These are phyloP conservation scores for Uronychia binucleata DNA, from an alignment of 73 alveolate genomes.

Conservation along the genomic window DNA sequence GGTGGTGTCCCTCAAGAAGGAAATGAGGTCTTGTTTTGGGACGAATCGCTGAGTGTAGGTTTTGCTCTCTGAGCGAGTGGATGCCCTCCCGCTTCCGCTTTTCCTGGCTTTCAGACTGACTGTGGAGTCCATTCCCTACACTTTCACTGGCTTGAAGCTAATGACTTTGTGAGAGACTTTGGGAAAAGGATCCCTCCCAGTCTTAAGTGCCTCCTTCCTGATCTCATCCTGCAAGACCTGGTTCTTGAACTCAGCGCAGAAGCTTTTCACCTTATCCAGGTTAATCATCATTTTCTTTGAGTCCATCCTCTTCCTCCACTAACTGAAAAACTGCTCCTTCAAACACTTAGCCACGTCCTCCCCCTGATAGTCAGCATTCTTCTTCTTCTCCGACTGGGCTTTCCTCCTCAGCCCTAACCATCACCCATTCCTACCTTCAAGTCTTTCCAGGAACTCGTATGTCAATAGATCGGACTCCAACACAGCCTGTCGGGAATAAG, in stretches of 20 bases:
- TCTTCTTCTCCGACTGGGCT: background rate
- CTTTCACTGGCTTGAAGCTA: background rate
- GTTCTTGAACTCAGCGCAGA: background rate
- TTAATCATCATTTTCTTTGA: background rate
- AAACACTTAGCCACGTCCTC: background rate
- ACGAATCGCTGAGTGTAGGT: background rate
- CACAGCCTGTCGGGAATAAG: background rate
- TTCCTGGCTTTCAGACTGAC: background rate
- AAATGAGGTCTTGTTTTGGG: background rate
- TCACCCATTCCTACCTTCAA: no score
- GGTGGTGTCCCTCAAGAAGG: background rate
- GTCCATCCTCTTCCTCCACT: constrained; percentile 1
- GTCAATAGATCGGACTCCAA: background rate
- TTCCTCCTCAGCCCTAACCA: background rate
- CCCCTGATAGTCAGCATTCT: background rate
- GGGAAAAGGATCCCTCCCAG: background rate
- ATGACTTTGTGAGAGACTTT: background rate
- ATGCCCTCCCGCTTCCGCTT: no score
- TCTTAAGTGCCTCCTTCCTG: background rate
- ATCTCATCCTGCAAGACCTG: background rate
- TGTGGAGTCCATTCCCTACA: background rate
- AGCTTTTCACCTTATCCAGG: background rate
- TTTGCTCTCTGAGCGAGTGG: no score
- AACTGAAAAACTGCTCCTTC: background rate
- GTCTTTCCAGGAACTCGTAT: background rate